Conservation (phyloP, 345 rosid species). For the Punica granatum region DNA sequence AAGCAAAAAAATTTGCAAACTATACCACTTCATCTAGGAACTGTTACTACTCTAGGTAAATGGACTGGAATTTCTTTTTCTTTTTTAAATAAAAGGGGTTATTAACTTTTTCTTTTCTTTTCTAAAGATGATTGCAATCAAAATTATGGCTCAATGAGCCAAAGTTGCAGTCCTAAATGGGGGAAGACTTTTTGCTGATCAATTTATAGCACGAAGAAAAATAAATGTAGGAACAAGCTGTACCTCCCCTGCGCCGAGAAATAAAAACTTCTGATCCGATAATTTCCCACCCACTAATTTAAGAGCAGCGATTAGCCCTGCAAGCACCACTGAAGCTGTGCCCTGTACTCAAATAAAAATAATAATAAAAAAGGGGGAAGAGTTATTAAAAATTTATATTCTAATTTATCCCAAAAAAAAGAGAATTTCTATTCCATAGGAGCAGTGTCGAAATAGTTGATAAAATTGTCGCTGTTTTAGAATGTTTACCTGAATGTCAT, state of each 20-base stretch:
- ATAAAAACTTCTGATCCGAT: constrained; percentile 72
- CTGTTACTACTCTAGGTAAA: too few species aligned
- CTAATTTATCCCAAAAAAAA: too few species aligned
- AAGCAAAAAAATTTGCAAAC: background rate
- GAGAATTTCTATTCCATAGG: background rate
- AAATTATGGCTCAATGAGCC: too few species aligned
- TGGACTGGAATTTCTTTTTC: too few species aligned
- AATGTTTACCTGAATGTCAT: constrained; percentile 75
- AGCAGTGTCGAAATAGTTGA: background rate
- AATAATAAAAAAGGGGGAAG: constrained; percentile 2
- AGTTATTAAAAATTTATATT: too few species aligned
- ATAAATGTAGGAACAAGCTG: constrained; percentile 4
- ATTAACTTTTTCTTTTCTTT: too few species aligned
- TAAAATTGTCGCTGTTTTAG: background rate
- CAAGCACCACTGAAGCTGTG: constrained; percentile 89
- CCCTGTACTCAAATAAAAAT: constrained; percentile 43
- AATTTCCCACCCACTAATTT: constrained; percentile 60
- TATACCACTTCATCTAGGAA: background rate
- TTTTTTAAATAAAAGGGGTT: background rate
- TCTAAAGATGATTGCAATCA: too few species aligned
- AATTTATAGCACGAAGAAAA: background rate
- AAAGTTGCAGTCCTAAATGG: too few species aligned
- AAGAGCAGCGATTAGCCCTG: constrained; percentile 75
- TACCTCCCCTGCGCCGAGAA: constrained; percentile 99
- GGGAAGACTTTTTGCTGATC: background rate